Base-by-base conservation (phyloP, 768 basidiomycete genomes). In the Psilocybe subaeruginosa region DNA sequence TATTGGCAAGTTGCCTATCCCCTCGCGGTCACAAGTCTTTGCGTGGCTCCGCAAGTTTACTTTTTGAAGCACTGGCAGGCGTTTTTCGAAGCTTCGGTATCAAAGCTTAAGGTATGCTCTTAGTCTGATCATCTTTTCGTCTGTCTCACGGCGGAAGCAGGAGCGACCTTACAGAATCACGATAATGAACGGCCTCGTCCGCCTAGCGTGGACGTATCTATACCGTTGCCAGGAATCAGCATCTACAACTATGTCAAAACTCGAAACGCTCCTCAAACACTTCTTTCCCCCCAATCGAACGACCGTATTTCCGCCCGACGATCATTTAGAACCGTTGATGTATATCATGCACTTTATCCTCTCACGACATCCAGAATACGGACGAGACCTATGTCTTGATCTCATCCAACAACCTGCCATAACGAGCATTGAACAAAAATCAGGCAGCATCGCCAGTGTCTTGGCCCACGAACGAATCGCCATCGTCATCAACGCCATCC, bases 141-240 rank as follows among this genome's bases (percentile, higher is more conserved):
- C 59, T n/a, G 23, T 56, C 46, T 62, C 59, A 63, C 47, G 65
- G 30, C 51, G 35, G 62, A 30, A 0, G n/a, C 59, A 97, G 94
- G 95, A 97, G 67, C 91, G 90, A 64, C 79, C 86, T 0, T 80
- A 83, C 58, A 85, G 94, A 11, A 77, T 84, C 0, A 81, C 85
- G 2, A 83, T 93, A 19, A 79, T 96, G 77, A 96, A 95, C 65
- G 92, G 92, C 11, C 84, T 92, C 58, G 71, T 94, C 63, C 87
- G 96, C 8, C 74, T 97, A 45, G 76, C 95, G 35, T 98, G 95
- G 96, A 93, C 95, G 2, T 98, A 97, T 73, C 80, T 97, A n/a
- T 96, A 93, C 70, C 89, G 96, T 14, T 96, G 94, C 69, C 88
- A 90, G 64, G 96, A 98, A 73, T 83, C 91, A 4, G 77, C 85